Base-by-base conservation (phyloP, 805 yeast genomes). In the Wickerhamomyces silvicola region DNA sequence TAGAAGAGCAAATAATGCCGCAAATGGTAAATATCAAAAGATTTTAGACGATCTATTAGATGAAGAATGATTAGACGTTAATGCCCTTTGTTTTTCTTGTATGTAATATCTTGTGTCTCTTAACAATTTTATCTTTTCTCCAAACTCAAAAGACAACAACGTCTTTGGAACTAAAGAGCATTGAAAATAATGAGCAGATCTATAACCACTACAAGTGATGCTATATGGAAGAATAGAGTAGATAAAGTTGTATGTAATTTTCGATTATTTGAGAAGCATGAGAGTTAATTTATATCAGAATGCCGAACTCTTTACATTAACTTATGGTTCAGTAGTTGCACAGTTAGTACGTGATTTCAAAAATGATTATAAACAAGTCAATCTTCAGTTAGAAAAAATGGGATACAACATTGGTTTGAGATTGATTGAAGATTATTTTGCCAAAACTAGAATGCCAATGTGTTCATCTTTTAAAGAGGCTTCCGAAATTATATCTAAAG, bases 401-500 rank as follows among this genome's bases (percentile, higher is more conserved):
- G 98, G 98, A 1, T 85, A 88, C 57, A 87, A 84, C 54, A 92
- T 92, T 24, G 98, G 98, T 2, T 63, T 87, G 29, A 65, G 98
- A 42, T 57, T 92, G 37, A 84, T 92, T 30, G 98, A 92, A 51
- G 98, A 92, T 54, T 86, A 90, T 50, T 64, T 92, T 24, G 94
- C 96, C 19, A 78, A 81, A 49, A 78, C 95, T 0, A 88, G 85
- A n/a, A 67, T 81, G 2, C 81, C 84, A 24, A 66, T 98, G 38
- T 92, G 98, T 56, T 66, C 67, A 15, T 68, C 75, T 18, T 78
- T 92, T 59, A 72, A 73, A 32, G 96, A 83, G 41, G 88, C 97
- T 0, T 86, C 94, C 3, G 97, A 92, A 37, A 75, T 83, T 31
- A 70, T 92, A 10, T 65, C 86, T 22, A 85, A 85, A 51, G 73